Conservation (phyloP, 2,329 filamentous ascomycete species). For the Sclerotinia spermophila region DNA sequence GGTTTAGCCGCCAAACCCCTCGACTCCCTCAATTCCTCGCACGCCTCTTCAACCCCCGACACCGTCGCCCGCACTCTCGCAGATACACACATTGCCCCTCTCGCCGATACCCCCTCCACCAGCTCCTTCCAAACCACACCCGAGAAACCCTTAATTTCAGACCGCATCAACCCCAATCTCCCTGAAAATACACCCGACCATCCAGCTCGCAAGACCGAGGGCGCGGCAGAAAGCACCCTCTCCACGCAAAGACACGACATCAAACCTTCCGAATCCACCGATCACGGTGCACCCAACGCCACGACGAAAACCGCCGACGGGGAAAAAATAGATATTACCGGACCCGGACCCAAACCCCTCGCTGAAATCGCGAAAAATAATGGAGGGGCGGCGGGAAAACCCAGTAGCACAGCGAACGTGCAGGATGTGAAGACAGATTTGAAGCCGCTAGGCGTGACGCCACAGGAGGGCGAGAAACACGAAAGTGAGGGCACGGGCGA, state of each 20-base stretch:
- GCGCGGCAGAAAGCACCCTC: no score
- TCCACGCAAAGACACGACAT: no score
- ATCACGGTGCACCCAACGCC: no score
- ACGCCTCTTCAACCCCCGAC: not conserved
- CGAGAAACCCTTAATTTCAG: not conserved
- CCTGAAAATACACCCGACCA: not conserved
- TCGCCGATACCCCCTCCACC: not conserved
- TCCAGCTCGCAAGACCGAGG: no score
- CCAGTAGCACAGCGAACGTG: not conserved
- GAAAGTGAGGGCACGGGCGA: no score
- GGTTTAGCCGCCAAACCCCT: not conserved
- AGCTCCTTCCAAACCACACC: not conserved
- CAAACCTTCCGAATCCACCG: no score
- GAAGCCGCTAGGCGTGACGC: not conserved
- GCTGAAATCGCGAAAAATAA: conserved; percentile 35
- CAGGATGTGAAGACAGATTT: not conserved
- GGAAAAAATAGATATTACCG: not conserved
- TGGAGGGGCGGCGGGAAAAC: conserved; percentile 28
- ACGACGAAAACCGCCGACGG: no score
- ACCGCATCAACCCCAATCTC: not conserved
- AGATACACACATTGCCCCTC: not conserved
- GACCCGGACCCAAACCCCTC: conserved; percentile 19
- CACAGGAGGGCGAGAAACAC: conserved; percentile 29
- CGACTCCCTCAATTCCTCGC: not conserved
- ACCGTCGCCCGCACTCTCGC: not conserved